Evolutionary conservation across 2,329 filamentous ascomycete species (phyloP).

Genomic region (Talaromyces sp.): DNA sequence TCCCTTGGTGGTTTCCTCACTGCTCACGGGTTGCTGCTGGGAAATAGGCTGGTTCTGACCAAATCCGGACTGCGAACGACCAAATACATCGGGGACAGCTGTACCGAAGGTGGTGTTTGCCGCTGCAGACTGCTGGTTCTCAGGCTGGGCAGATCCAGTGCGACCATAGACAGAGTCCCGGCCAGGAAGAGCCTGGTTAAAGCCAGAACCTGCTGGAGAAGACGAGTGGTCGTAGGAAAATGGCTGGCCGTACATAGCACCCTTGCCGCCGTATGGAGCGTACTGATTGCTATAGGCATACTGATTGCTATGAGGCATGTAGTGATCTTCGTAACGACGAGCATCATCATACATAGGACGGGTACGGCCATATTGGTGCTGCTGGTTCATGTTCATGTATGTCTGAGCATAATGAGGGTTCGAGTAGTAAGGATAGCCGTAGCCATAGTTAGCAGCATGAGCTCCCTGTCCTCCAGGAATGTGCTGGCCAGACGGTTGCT

Average conservation of each 20-base stretch:
- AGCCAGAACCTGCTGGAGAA: constrained; percentile 59
- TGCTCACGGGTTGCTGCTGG: constrained; percentile 46
- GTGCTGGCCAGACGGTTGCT: constrained; percentile 52
- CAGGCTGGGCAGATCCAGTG: constrained; percentile 55
- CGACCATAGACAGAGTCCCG: constrained; percentile 60
- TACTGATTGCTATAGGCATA: constrained; percentile 54
- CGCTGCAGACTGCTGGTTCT: constrained; percentile 49
- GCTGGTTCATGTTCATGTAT: constrained; percentile 57
- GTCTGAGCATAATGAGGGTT: constrained; percentile 57
- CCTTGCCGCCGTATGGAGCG: constrained; percentile 49
- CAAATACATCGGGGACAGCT: constrained; percentile 58
- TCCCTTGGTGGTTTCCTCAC: constrained; percentile 56
- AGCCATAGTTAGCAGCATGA: constrained; percentile 56
- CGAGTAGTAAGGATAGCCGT: constrained; percentile 58
- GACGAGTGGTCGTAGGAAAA: constrained; percentile 65
- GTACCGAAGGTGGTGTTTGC: constrained; percentile 49
- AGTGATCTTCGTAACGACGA: constrained; percentile 48
- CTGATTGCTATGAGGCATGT: constrained; percentile 48
- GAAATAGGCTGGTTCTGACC: constrained; percentile 53
- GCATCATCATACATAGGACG: constrained; percentile 51
- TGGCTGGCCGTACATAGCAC: constrained; percentile 61
- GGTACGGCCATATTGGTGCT: constrained; percentile 46
- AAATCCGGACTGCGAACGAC: constrained; percentile 56
- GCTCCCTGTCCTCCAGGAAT: constrained; percentile 50
- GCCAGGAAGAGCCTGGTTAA: constrained; percentile 41